Evolutionary conservation across 495 filamentous ascomycete genomes (phyloP), one percentile per base, ranked within the genome.

Genomic region (Sordaria brevicollis): DNA sequence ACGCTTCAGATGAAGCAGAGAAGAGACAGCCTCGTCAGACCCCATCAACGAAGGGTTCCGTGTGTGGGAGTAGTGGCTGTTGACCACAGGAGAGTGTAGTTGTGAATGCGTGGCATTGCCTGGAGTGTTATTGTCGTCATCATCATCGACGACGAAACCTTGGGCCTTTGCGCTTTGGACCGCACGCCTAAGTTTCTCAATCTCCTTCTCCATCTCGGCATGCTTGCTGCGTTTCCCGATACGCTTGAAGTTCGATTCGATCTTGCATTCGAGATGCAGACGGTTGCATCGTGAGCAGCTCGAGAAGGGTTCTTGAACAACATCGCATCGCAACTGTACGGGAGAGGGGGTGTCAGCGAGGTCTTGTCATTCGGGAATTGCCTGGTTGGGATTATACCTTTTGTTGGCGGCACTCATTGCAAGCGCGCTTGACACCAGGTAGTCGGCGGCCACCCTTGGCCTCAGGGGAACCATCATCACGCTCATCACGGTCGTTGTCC

Each of bases 351-450:
- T 94, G 72, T 69, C 19, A 71, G 21, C 29, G 35, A 66, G 15
- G 13, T 19, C 74, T 62, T 13, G 25, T 31, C 5, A 62, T 17
- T 31, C 69, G 70, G 67, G 31, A n/a, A 35, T 10, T 71, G 25
- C 31, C 49, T 31, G 15, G 5, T 31, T 25, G 13, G 49, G 25
- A 15, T 25, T 68, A 35, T 43, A 77, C 92, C 86, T 97, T 97
- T 80, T 97, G 93, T 79, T 97, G 94, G 41, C 93, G 88, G 79
- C 94, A 97, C 78, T 97, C 92, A 81, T 97, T 97, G 78, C 93
- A 97, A 17, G 93, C 93, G 70, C 93, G 87, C 80, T 96, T 96
- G 62, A 93, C 90, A 11, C 88, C 88, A 13, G 91, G 91, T 69
- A 78, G 71, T 8, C 78, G 75, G 38, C 77, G 77, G 36, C 54